Base-by-base conservation (phyloP, 306 rosid genomes). In the Prunus mume region DNA sequence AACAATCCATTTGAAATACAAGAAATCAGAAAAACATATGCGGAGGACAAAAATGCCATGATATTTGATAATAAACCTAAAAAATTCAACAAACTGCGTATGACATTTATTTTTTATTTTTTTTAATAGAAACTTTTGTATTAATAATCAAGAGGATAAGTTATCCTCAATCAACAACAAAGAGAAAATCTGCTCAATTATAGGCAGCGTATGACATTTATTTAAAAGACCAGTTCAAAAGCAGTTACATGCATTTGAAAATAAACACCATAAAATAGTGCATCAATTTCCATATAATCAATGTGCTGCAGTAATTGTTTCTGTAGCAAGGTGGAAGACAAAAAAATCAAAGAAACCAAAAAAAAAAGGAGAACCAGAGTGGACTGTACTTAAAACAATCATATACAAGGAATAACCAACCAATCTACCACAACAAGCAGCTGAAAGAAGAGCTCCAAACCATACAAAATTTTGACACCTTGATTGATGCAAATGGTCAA, bases 1-100 rank as follows among this genome's bases (percentile, higher is more conserved):
- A 43, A 80, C 25, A 51, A 62, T 24, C 66, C 63, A 85, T 69
- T 43, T 19, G 55, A 62, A 65, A 17, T 19, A 22, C 45, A 41
- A 41, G 19, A 43, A 22, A 73, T 72, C 65, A 56, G 15, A 57
- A 72, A 41, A 24, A 9, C 25, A 72, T 62, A 18, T 32, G 43
- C 9, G 27, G 43, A 41, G 2, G 14, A 25, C 5, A 38, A 72
- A 69, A 56, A 34, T 17, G 38, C 62, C 45, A 19, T 52, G 24
- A 49, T 12, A 74, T 47, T 49, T 7, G 49, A 63, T 28, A 69
- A 6, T 60, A 41, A 74, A 25, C 25, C 45, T 34, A 54, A 41
- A 46, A 47, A 72, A 13, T 38, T 34, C 61, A 55, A 71, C n/a
- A 76, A 78, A 65, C 38, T 47, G 52, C 34, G 22, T 51, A 25